phyloP scores from a whole-genome alignment of 495 filamentous ascomycete species.

The Articulospora tetracladia region DNA sequence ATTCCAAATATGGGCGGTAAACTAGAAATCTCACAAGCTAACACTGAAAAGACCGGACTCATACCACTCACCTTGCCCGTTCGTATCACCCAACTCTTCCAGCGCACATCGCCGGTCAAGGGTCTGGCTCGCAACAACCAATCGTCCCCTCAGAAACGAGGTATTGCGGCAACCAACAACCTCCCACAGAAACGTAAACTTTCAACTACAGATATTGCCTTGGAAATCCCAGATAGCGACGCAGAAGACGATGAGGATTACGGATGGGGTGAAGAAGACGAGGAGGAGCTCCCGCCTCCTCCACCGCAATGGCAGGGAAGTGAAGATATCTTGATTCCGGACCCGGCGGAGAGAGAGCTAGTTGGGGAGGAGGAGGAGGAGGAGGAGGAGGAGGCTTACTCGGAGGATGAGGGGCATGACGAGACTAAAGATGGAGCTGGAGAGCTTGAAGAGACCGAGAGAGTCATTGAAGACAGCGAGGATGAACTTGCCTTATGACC shows the following conservation, averaged over 20 bases:
- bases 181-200: slow-evolving; percentile 25
- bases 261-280: slow-evolving; percentile 27
- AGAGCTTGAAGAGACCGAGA: slow-evolving; percentile 35
- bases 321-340: slow-evolving; percentile 22
- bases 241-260: slow-evolving; percentile 29
- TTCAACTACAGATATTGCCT: slow-evolving; percentile 13
- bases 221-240: slow-evolving; percentile 24
- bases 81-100: neutral
- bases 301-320: slow-evolving; percentile 28
- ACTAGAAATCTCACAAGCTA: no score
- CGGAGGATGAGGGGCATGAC: slow-evolving; percentile 36
- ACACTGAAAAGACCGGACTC: slow-evolving; percentile 11
- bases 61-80: slow-evolving; percentile 10
- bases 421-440: slow-evolving; percentile 35
- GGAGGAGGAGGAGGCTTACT: slow-evolving; percentile 42
- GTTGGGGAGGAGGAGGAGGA: slow-evolving; percentile 26
- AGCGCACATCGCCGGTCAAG: neutral
- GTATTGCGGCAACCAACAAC: neutral
- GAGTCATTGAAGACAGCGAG: slow-evolving; percentile 21
- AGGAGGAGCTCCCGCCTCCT: slow-evolving; percentile 18
- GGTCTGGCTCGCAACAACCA: neutral
- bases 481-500: slow-evolving; percentile 23
- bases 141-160: neutral
- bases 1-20: no score
- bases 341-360: slow-evolving; percentile 11